phyloP scores from a whole-genome alignment of 106 monocot species.

The Apostasia shenzhenica region DNA sequence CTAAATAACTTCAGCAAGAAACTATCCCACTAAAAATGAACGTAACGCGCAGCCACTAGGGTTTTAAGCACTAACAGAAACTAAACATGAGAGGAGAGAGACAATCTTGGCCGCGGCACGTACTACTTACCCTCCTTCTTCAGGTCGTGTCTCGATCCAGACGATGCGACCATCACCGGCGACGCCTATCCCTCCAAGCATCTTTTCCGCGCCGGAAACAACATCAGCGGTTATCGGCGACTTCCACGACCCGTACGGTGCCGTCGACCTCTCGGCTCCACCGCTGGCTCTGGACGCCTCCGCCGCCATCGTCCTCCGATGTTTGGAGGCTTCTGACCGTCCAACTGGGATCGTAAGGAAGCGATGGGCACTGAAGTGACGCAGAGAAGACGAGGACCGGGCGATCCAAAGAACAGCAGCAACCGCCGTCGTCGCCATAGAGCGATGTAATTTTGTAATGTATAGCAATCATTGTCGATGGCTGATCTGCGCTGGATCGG shows the following conservation, averaged over 20 bases:
- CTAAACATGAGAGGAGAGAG: no score
- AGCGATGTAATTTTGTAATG: no score
- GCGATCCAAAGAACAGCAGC: not conserved
- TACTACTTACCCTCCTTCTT: slow-evolving; percentile 66
- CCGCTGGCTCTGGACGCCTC: not conserved
- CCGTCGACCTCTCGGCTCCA: slow-evolving; percentile 32
- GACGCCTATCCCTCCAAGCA: slow-evolving; percentile 58
- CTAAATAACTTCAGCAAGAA: no score
- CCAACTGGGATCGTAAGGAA: not conserved
- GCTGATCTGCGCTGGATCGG: no score
- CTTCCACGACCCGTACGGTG: slow-evolving; percentile 87
- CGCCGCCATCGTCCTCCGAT: not conserved
- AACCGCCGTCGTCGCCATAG: not conserved
- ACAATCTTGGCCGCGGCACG: no score
- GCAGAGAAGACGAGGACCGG: not conserved
- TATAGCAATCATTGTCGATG: no score
- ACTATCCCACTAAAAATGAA: not conserved
- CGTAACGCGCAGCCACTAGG: not conserved
- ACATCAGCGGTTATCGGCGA: slow-evolving; percentile 88
- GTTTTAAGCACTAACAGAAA: not conserved
- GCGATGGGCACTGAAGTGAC: not conserved
- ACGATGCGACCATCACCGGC: slow-evolving; percentile 71
- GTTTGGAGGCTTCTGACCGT: not conserved
- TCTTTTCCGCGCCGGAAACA: slow-evolving; percentile 68
- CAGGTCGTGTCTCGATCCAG: slow-evolving; percentile 81